Evolutionary conservation across 1,284 basidiomycete species (phyloP).

Genomic region (Ceratobasidium sp.): DNA sequence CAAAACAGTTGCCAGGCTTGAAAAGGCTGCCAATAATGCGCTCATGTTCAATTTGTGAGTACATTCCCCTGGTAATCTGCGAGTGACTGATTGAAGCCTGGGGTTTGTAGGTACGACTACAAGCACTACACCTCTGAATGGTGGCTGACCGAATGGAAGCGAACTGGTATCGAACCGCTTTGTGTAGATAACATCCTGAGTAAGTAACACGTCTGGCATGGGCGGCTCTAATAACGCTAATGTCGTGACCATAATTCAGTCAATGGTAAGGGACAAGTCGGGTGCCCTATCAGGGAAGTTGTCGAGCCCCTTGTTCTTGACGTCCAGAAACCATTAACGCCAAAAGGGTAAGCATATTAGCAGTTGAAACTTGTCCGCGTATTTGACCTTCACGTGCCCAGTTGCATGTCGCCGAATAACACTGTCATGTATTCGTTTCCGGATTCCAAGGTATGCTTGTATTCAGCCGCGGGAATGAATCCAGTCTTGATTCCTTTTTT

Average conservation of each 20-base stretch:
- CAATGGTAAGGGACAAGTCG: constrained; percentile 43
- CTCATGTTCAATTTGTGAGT: constrained; percentile 32
- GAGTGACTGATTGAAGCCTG: background rate
- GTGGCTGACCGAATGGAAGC: constrained; percentile 42
- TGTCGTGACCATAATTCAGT: background rate
- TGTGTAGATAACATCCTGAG: constrained; percentile 45
- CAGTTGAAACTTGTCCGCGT: background rate
- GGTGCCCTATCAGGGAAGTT: constrained; percentile 9
- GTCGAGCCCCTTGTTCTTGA: constrained; percentile 13
- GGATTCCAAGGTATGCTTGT: constrained; percentile 4
- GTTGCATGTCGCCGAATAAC: constrained; percentile 26
- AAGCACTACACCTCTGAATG: constrained; percentile 38
- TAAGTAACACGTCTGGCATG: background rate
- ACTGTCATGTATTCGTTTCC: constrained; percentile 18
- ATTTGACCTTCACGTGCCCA: background rate
- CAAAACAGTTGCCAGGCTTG: background rate
- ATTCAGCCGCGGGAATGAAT: background rate
- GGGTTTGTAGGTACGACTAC: constrained; percentile 30
- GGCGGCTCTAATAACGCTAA: background rate
- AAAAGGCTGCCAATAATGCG: constrained; percentile 41
- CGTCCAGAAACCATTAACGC: constrained; percentile 20
- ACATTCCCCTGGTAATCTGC: background rate
- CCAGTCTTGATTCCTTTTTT: background rate
- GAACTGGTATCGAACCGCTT: constrained; percentile 43
- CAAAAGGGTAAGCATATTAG: constrained; percentile 17